Evolutionary conservation across 108 stramenopile genomes (phyloP).

Genomic region (Ochromonas danica): DNA sequence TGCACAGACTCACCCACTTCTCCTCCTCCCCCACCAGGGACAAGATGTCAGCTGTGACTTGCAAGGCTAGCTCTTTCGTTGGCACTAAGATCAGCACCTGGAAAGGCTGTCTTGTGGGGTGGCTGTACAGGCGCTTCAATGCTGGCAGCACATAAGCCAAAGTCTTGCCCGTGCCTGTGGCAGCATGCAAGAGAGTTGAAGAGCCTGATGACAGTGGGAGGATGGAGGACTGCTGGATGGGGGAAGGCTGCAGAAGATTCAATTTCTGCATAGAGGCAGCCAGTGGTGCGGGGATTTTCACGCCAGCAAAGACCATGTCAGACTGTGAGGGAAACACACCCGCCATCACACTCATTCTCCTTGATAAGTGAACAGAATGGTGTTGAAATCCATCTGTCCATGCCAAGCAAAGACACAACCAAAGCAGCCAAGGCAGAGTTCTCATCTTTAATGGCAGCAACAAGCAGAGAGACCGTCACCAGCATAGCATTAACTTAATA

Average conservation of each 20-base stretch:
- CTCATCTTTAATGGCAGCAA: too few species aligned
- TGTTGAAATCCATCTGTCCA: too few species aligned
- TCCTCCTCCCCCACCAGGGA: too few species aligned
- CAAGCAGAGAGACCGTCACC: too few species aligned
- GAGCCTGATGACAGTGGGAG: background rate
- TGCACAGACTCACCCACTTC: too few species aligned
- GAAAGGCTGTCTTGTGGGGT: constrained; percentile 1
- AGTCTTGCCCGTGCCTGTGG: constrained; percentile 53
- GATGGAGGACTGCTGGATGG: background rate
- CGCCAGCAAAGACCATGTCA: background rate
- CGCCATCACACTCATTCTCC: too few species aligned
- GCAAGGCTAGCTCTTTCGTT: constrained; percentile 57
- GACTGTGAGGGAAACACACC: too few species aligned
- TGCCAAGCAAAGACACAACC: too few species aligned
- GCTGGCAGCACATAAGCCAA: constrained; percentile 52
- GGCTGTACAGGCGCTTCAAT: constrained; percentile 40
- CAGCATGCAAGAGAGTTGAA: constrained; percentile 43
- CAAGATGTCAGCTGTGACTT: too few species aligned
- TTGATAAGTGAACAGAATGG: too few species aligned
- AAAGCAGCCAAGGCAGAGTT: too few species aligned
- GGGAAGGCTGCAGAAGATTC: background rate
- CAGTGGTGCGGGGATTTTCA: background rate
- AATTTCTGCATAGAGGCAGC: background rate
- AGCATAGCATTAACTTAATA: too few species aligned
- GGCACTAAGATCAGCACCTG: constrained; percentile 50